A percentile compares a stretch with the other conserved stretches of the same genome.
These are phyloP conservation scores for Solanum piurae DNA, from an alignment of 257 asterid species.

Conservation along the genomic window DNA sequence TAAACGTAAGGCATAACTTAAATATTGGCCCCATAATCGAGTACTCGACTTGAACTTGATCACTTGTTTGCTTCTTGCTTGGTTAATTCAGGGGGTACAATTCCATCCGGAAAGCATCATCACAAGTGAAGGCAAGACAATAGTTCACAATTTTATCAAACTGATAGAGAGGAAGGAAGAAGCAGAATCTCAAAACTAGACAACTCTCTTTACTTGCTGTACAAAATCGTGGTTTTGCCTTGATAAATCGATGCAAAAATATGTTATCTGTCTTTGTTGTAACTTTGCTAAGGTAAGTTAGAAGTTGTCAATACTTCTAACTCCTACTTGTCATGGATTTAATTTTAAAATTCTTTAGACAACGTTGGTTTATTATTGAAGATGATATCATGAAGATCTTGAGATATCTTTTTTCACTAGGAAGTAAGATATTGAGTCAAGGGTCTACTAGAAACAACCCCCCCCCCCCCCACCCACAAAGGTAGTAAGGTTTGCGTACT, in stretches of 20 bases:
- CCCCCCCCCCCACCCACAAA: not conserved
- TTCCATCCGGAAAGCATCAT: slow-evolving; percentile 90
- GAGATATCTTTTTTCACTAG: not conserved
- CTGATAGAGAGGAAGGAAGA: slow-evolving; percentile 50
- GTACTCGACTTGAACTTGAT: not conserved
- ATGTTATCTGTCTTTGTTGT: not conserved
- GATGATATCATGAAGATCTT: not conserved
- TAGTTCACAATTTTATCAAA: slow-evolving; percentile 62
- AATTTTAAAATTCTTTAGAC: not conserved
- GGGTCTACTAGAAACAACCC: not conserved
- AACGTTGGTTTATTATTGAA: not conserved
- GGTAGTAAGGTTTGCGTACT: not conserved
- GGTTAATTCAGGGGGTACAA: slow-evolving; percentile 67
- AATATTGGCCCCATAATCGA: not conserved
- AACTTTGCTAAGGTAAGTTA: not conserved
- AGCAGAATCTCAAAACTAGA: slow-evolving; percentile 31
- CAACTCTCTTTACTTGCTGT: not conserved
- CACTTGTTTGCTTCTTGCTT: not conserved
- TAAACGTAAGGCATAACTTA: not conserved
- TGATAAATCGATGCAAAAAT: not conserved
- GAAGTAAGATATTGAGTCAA: not conserved
- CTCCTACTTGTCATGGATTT: not conserved
- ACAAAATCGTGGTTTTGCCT: not conserved
- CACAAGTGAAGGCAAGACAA: slow-evolving; percentile 62
- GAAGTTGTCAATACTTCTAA: not conserved